Percentiles rank a stretch among this genome's conserved stretches.
Evolutionary conservation across 306 rosid species (phyloP).

Genomic region (Glycine soja): DNA sequence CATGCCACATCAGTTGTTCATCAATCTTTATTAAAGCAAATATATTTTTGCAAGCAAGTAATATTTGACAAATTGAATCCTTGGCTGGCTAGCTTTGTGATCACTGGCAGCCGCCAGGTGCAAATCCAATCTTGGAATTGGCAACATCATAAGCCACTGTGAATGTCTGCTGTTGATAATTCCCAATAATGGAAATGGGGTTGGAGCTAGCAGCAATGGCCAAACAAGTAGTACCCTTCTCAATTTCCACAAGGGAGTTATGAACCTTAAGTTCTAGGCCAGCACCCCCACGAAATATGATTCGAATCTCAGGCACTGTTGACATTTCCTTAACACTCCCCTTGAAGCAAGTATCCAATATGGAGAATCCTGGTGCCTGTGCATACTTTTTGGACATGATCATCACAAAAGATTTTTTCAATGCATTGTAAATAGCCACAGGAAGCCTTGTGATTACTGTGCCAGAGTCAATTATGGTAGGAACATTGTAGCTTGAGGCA

Average conservation of each 20-base stretch:
- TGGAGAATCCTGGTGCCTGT: conserved; percentile 47
- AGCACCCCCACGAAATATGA: conserved; percentile 61
- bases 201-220: conserved; percentile 53
- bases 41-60: conserved; percentile 18
- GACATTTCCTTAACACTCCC: conserved; percentile 44
- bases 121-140: conserved; percentile 67
- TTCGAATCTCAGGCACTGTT: conserved; percentile 50
- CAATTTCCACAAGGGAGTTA: conserved; percentile 52
- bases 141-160: conserved; percentile 61
- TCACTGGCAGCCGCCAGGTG: conserved; percentile 67
- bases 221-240: conserved; percentile 55
- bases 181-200: conserved; percentile 60
- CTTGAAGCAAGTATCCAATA: conserved; percentile 64
- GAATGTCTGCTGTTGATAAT: conserved; percentile 67
- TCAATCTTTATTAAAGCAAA: conserved; percentile 30
- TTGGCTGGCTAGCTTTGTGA: background rate
- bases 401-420: conserved; percentile 50
- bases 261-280: conserved; percentile 47
- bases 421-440: conserved; percentile 48
- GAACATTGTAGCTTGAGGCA: conserved; percentile 60
- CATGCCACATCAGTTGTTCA: conserved; percentile 26
- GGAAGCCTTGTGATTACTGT: conserved; percentile 78
- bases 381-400: conserved; percentile 57
- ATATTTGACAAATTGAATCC: conserved; percentile 5
- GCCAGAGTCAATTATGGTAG: conserved; percentile 72